phyloP scores from a whole-genome alignment of 1,284 basidiomycete species.

The Grifola frondosa region DNA sequence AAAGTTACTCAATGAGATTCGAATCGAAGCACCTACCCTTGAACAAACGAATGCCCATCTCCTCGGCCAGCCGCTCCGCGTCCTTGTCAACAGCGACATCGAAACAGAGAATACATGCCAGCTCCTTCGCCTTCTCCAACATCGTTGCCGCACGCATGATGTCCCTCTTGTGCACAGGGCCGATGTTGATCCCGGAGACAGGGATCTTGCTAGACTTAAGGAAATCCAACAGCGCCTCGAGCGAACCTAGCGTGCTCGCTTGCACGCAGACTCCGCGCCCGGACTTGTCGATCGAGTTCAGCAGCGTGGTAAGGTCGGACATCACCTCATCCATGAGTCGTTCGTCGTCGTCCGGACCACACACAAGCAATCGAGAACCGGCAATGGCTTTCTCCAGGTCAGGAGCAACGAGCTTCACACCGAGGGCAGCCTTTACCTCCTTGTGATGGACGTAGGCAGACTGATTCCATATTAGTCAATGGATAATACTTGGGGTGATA shows the following conservation, averaged over 20 bases:
- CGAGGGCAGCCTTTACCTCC: slow-evolving; percentile 96
- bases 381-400: slow-evolving; percentile 99
- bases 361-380: slow-evolving; percentile 91
- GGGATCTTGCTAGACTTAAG: slow-evolving; percentile 95
- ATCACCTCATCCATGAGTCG: slow-evolving; percentile 94
- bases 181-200: slow-evolving; percentile 96
- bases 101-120: slow-evolving; percentile 95
- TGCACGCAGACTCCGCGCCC: slow-evolving; percentile 98
- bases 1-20: neutral
- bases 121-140: slow-evolving; percentile 95
- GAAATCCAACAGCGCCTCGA: slow-evolving; percentile 97
- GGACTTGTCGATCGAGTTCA: slow-evolving; percentile 92
- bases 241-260: slow-evolving; percentile 94
- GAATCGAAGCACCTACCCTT: slow-evolving; percentile 57
- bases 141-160: slow-evolving; percentile 92
- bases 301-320: slow-evolving; percentile 90
- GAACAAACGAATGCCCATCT: slow-evolving; percentile 93
- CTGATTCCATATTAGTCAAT: slow-evolving; percentile 38
- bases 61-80: slow-evolving; percentile 87
- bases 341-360: slow-evolving; percentile 93
- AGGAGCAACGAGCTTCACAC: slow-evolving; percentile 95
- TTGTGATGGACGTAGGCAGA: slow-evolving; percentile 98
- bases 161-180: slow-evolving; percentile 96
- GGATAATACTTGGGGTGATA: neutral
- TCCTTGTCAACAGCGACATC: slow-evolving; percentile 95